Base-by-base conservation (phyloP, 1,284 basidiomycete genomes). In the Tylopilus sp. region DNA sequence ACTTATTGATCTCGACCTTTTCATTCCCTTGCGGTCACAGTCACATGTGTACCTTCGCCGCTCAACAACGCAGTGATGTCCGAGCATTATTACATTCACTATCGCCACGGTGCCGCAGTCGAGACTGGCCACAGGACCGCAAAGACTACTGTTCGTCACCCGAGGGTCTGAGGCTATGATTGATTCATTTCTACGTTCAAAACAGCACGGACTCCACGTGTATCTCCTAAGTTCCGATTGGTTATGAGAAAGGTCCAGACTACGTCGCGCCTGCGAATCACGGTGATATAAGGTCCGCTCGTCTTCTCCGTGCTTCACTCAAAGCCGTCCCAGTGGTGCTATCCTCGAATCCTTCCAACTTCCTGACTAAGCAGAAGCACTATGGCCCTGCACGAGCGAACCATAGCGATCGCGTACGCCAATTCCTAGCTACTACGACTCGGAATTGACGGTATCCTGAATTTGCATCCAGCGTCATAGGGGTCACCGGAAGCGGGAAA, bases 401-500 rank as follows among this genome's bases (percentile, higher is more conserved):
- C 52, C 3, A 44, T 66, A 14, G 64, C 56, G 42, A 58, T 66
- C 48, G 65, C 57, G 65, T 66, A 63, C 51, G 67, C 41, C 22
- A 26, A 26, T 43, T 22, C 52, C 47, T 31, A 11, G n/a, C 32
- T 39, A 19, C 29, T 17, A 28, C n/a, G n/a, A n/a, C n/a, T n/a
- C n/a, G n/a, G n/a, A 24, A 29, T 33, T 31, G 32, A 44, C 28
- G 28, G 7, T 7, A 35, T 35, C 7, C 46, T 56, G 55, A 57
- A 51, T 49, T 20, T 35, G 20, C 24, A 35, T 37, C 28, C 26
- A 76, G 75, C 15, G 63, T 76, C 41, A 74, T 77, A 72, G 75
- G 75, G 8, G 65, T 68, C 26, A 70, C 69, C 9, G 73, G 75
- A 50, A 74, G 69, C 39, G 75, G 75, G 37, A 76, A 76, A 61